Percentiles rank a stretch among this genome's conserved stretches.
Evolutionary conservation across 352 stramenopile species (phyloP).

Genomic region (Globisporangium solare): DNA sequence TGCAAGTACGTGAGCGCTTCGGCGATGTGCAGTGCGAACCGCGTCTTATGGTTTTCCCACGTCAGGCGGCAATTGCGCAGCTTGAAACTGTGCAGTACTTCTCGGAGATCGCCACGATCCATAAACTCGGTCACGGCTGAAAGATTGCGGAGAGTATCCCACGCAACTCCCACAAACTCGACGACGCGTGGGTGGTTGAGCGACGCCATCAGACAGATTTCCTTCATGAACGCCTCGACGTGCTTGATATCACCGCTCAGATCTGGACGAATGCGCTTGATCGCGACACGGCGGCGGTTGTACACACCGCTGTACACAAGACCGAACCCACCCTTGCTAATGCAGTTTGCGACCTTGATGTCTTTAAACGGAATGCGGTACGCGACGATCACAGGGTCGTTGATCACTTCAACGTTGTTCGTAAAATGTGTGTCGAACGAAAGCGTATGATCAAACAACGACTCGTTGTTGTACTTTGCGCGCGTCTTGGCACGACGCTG

Average conservation of each 20-base stretch:
- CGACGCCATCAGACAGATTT: slow-evolving; percentile 62
- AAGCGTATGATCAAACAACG: slow-evolving; percentile 47
- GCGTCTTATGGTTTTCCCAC: slow-evolving; percentile 51
- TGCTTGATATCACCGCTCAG: slow-evolving; percentile 43
- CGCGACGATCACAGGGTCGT: slow-evolving; percentile 56
- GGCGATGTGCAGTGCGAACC: slow-evolving; percentile 48
- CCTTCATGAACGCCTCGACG: slow-evolving; percentile 55
- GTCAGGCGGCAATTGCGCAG: slow-evolving; percentile 33
- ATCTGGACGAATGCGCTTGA: slow-evolving; percentile 60
- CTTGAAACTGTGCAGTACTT: slow-evolving; percentile 49
- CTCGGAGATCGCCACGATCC: slow-evolving; percentile 61
- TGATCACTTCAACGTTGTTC: slow-evolving; percentile 46
- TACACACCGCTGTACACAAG: slow-evolving; percentile 62
- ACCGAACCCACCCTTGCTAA: slow-evolving; percentile 62
- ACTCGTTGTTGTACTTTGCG: slow-evolving; percentile 35
- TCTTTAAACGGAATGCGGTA: slow-evolving; percentile 63
- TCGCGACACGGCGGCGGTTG: slow-evolving; percentile 51
- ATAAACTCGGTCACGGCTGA: slow-evolving; percentile 68
- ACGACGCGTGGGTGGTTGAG: slow-evolving; percentile 59
- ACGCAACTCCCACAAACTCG: slow-evolving; percentile 63
- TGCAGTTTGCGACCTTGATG: slow-evolving; percentile 47
- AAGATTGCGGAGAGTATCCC: slow-evolving; percentile 53
- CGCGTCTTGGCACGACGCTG: slow-evolving; percentile 30
- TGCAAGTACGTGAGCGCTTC: slow-evolving; percentile 65
- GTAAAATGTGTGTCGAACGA: slow-evolving; percentile 57